Evolutionary conservation across 2,329 filamentous ascomycete species (phyloP).

Genomic region (Gnomoniopsis sp.): DNA sequence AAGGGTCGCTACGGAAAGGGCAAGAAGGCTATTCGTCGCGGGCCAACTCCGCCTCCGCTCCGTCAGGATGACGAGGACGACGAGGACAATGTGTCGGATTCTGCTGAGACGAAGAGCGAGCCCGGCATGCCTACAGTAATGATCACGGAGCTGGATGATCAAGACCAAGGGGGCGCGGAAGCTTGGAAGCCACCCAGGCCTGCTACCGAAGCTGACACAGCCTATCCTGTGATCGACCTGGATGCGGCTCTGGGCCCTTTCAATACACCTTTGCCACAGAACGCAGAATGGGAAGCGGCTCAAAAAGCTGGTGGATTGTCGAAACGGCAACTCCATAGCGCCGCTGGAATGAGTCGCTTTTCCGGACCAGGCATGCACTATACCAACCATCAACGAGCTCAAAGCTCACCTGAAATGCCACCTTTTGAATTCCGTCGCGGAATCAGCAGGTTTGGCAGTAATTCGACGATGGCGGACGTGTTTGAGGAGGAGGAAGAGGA

Average conservation of each 20-base stretch:
- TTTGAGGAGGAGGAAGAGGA: slow-evolving; percentile 76
- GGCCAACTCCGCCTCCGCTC: slow-evolving; percentile 44
- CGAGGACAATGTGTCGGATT: slow-evolving; percentile 26
- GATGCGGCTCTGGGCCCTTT: slow-evolving; percentile 92
- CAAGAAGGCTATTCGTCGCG: slow-evolving; percentile 39
- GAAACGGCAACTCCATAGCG: slow-evolving; percentile 73
- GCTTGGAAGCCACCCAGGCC: slow-evolving; percentile 36
- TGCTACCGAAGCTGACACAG: slow-evolving; percentile 56
- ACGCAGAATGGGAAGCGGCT: slow-evolving; percentile 65
- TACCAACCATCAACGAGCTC: slow-evolving; percentile 64
- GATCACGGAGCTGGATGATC: slow-evolving; percentile 37
- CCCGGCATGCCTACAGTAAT: slow-evolving; percentile 36
- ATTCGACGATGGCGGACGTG: slow-evolving; percentile 77
- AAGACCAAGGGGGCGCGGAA: slow-evolving; percentile 23
- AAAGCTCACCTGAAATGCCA: slow-evolving; percentile 76
- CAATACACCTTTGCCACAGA: slow-evolving; percentile 69
- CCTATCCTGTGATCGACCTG: slow-evolving; percentile 84
- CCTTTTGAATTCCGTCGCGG: slow-evolving; percentile 66
- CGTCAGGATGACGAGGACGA: slow-evolving; percentile 28
- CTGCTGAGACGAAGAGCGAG: slow-evolving; percentile 25
- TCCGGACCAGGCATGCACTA: slow-evolving; percentile 69
- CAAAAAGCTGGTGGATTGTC: slow-evolving; percentile 54
- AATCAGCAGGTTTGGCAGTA: slow-evolving; percentile 61
- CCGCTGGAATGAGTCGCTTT: slow-evolving; percentile 67
- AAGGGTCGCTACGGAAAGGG: slow-evolving; percentile 46